These are phyloP conservation scores for Paxillus involutus DNA, from an alignment of 768 basidiomycete species.

Conservation along the genomic window DNA sequence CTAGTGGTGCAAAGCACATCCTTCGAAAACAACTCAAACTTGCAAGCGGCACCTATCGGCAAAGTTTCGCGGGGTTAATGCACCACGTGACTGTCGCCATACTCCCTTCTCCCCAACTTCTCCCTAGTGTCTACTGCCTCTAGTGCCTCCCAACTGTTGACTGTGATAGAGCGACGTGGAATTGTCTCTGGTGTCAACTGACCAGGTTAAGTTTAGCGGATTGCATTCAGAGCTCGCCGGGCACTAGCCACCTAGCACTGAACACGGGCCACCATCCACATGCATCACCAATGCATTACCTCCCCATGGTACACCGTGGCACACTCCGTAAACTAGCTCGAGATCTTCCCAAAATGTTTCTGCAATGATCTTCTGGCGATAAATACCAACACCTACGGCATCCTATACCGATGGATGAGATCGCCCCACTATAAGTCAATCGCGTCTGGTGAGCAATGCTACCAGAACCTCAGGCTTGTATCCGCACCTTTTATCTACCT, in stretches of 20 bases:
- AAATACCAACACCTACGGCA: neutral
- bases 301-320: too few species aligned
- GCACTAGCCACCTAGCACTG: too few species aligned
- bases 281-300: neutral
- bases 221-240: too few species aligned
- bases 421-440: conserved; percentile 11
- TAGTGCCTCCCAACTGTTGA: too few species aligned
- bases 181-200: too few species aligned
- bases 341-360: neutral
- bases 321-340: neutral
- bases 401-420: neutral
- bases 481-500: neutral
- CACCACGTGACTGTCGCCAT: conserved; percentile 2
- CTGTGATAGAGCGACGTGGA: too few species aligned
- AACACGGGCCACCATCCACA: too few species aligned
- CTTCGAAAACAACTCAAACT: conserved; percentile 3
- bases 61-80: conserved; percentile 9
- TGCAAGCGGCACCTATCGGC: conserved; percentile 3
- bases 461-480: too few species aligned
- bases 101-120: too few species aligned
- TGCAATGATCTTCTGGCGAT: neutral
- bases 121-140: too few species aligned
- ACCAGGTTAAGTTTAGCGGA: too few species aligned
- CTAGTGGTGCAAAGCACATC: conserved; percentile 13
- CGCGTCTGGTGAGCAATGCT: neutral